Evolutionary conservation across 768 basidiomycete species (phyloP), one percentile per base, ranked within the genome.

Genomic region (Mycena rebaudengoi): DNA sequence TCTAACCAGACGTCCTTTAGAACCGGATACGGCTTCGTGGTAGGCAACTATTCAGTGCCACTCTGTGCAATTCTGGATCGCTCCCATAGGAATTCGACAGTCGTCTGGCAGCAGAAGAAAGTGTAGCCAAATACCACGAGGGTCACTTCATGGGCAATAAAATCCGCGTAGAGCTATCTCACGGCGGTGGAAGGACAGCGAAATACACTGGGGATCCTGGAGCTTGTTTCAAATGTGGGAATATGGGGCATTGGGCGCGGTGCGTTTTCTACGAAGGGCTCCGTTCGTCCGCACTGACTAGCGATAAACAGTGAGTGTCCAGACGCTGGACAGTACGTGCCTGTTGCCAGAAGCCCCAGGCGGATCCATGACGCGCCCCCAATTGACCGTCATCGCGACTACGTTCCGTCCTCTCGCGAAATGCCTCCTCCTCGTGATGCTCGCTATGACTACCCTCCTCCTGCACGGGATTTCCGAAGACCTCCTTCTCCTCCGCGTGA

Each of bases 91-190:
- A 95, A 86, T 95, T 95, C 67, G 92, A 94, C 30, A 89, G 61
- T 50, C 85, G 86, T 45, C 89, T 91, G 69, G 91, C 94, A 39
- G 94, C 94, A 2, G 92, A 95, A 73, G 90, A 92, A 75, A 93
- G 92, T 62, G 92, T 95, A 6, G 86, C 88, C 5, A 94, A 94
- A 73, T 96, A 95, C 70, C 86, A 96, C 65, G 93, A 95, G 80
- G 93, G 94, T 2, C 90, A 83, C 65, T 96, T 96, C 74, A 93
- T 96, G 92, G 94, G 94, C 41, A 94, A 94, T 75, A 94, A 92
- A 80, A 94, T 96, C 58, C 88, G 91, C 12, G 94, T 95, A 11
- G 94, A 95, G 72, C 79, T 90, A 14, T 95, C 94, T 30, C 92
- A 90, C 74, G 92, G 92, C 29, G 92, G 93, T 52, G 91, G 92